Base-by-base conservation (phyloP, 805 yeast species). In the Cyberlindnera bimundalis region DNA sequence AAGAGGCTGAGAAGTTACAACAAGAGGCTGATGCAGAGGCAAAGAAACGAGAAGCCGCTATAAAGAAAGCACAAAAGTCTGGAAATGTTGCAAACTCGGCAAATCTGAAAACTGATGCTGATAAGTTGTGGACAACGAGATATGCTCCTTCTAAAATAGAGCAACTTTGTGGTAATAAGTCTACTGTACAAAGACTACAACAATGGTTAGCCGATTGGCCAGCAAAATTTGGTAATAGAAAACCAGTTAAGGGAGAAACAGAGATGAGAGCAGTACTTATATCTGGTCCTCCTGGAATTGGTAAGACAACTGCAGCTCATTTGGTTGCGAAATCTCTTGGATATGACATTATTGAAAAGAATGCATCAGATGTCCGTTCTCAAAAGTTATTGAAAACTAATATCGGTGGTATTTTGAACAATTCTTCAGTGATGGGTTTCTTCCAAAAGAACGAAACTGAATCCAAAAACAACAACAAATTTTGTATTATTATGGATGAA, bases 401-500 rank as follows among this genome's bases (percentile, higher is more conserved):
- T 29, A 71, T 93, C 19, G 80, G 82, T 45, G 78, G 81, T 15
- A 81, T 88, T 2, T 68, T 91, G 41, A 78, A 77, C 59, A 91
- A 89, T 58, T 81, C 89, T 14, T 87, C 97, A 1, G 81, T 93
- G 13, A 77, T 78, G 39, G 96, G 96, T 0, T 87, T 68, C 58
- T 82, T 87, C 65, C 67, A 73, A 40, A 56, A 61, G 23, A 64
- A 61, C 17, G 47, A 40, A 6, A 51, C 51, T 10, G 58, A 56
- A 34, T 50, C 44, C 14, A 47, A 39, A 2, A 74, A 77, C 50
- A 69, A 74, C 35, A 72, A 74, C 38, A 80, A 76, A 45, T 80
- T 91, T 52, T 87, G 89, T 40, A 71, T 93, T 34, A 84, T 93
- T 48, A 89, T 93, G 98, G 99, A 93, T 65, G 99, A 93, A 67